phyloP scores from a whole-genome alignment of 2,329 filamentous ascomycete genomes.

The Colletotrichum siamense region DNA sequence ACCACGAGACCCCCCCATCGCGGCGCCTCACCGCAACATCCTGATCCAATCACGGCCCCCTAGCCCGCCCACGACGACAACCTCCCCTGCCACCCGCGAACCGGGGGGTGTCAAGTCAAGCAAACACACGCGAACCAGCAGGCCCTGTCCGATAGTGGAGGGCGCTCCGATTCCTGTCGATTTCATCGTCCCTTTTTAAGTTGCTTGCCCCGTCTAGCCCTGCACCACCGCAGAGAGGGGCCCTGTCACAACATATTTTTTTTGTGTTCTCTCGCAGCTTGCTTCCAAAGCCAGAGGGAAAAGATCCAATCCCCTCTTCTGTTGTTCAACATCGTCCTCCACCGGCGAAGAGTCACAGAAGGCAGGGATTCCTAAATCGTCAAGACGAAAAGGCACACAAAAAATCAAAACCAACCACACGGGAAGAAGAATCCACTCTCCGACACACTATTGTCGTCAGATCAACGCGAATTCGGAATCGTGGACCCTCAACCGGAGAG shows the following conservation, averaged over 20 bases:
- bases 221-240: not conserved
- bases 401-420: not conserved
- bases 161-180: not conserved
- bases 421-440: not conserved
- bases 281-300: not conserved
- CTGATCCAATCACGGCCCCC: slow-evolving; percentile 17
- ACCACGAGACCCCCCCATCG: slow-evolving; percentile 13
- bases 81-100: slow-evolving; percentile 14
- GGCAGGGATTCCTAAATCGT: not conserved
- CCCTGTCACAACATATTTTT: not conserved
- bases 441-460: slow-evolving; percentile 12
- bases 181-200: not conserved
- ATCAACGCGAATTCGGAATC: slow-evolving; percentile 6
- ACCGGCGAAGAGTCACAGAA: not conserved
- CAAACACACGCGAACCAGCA: not conserved
- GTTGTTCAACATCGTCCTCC: not conserved
- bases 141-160: not conserved
- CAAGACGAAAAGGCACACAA: not conserved
- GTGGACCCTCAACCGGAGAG: not conserved
- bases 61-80: slow-evolving; percentile 14
- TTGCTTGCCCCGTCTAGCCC: slow-evolving; percentile 5
- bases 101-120: not conserved
- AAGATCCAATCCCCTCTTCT: not conserved
- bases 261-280: not conserved
- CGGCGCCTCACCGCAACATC: slow-evolving; percentile 21